Conservation (phyloP, 2,329 filamentous ascomycete species). For the Cordyceps sp. region DNA sequence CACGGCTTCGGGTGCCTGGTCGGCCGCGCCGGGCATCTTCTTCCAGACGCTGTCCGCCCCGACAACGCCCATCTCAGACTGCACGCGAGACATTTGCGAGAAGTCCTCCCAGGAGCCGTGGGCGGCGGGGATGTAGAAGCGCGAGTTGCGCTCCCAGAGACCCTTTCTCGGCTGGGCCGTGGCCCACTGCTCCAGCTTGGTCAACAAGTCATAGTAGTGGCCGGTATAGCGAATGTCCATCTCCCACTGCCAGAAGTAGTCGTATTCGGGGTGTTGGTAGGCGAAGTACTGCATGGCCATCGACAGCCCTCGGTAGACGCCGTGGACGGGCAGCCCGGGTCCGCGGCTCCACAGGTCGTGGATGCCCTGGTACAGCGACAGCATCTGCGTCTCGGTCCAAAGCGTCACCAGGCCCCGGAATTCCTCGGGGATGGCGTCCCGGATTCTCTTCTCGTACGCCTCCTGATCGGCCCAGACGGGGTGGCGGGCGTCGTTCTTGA, state of each 20-base stretch:
- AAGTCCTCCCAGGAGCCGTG: slow-evolving; percentile 73
- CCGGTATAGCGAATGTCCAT: slow-evolving; percentile 86
- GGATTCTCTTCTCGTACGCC: slow-evolving; percentile 49
- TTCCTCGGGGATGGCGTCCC: slow-evolving; percentile 59
- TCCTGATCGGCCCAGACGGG: slow-evolving; percentile 65
- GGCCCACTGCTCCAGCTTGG: slow-evolving; percentile 53
- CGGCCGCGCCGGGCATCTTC: slow-evolving; percentile 24
- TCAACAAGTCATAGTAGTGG: slow-evolving; percentile 64
- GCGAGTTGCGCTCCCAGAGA: slow-evolving; percentile 63
- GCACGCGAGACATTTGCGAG: slow-evolving; percentile 53
- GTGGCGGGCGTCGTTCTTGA: slow-evolving; percentile 57
- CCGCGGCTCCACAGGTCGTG: slow-evolving; percentile 56
- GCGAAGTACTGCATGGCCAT: slow-evolving; percentile 95
- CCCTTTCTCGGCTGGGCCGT: slow-evolving; percentile 60
- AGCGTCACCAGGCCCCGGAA: slow-evolving; percentile 79
- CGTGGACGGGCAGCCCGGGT: slow-evolving; percentile 63
- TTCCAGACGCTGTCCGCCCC: slow-evolving; percentile 53
- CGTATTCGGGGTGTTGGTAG: slow-evolving; percentile 73
- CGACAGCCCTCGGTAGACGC: slow-evolving; percentile 79
- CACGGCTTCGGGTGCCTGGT: slow-evolving; percentile 17
- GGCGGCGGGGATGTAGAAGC: slow-evolving; percentile 62
- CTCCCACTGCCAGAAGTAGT: slow-evolving; percentile 90
- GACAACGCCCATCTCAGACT: slow-evolving; percentile 53
- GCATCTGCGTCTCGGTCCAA: slow-evolving; percentile 92
- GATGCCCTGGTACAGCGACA: slow-evolving; percentile 73